A percentile compares a stretch with the other conserved stretches of the same genome.
These are phyloP conservation scores for Botrytis byssoidea DNA, from an alignment of 2,329 filamentous ascomycete species.

Conservation along the genomic window DNA sequence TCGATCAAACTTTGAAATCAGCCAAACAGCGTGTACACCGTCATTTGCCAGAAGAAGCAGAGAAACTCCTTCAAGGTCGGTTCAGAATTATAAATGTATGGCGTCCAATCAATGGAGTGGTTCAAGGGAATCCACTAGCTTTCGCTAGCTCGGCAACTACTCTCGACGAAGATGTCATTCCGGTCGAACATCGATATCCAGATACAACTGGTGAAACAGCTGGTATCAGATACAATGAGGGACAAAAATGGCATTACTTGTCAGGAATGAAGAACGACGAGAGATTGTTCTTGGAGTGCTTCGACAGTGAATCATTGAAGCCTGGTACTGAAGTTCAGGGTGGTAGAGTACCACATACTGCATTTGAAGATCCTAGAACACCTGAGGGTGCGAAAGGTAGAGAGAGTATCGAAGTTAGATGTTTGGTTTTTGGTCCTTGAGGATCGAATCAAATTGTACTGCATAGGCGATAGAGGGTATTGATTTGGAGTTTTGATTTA, in stretches of 20 bases:
- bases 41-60: slow-evolving; percentile 62
- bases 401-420: slow-evolving; percentile 87
- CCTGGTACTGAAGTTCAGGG: slow-evolving; percentile 50
- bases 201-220: slow-evolving; percentile 37
- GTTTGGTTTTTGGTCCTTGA: slow-evolving; percentile 70
- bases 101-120: slow-evolving; percentile 44
- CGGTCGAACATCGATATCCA: slow-evolving; percentile 39
- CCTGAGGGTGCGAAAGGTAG: slow-evolving; percentile 66
- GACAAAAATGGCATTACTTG: slow-evolving; percentile 40
- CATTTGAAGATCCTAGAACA: slow-evolving; percentile 75
- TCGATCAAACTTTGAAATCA: slow-evolving; percentile 74
- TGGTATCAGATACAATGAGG: slow-evolving; percentile 36
- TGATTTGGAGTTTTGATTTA: not conserved
- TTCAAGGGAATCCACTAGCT: slow-evolving; percentile 35
- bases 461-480: not conserved
- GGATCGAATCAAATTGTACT: not conserved
- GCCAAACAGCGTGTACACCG: slow-evolving; percentile 69
- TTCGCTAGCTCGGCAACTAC: slow-evolving; percentile 37
- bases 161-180: slow-evolving; percentile 37
- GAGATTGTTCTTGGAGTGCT: slow-evolving; percentile 39
- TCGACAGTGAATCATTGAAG: slow-evolving; percentile 45
- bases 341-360: slow-evolving; percentile 53
- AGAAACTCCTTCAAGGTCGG: slow-evolving; percentile 61
- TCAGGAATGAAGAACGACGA: slow-evolving; percentile 40
- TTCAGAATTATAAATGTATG: slow-evolving; percentile 89